Base-by-base conservation (phyloP, 495 filamentous ascomycete species). In the Entonaema liquescens region DNA sequence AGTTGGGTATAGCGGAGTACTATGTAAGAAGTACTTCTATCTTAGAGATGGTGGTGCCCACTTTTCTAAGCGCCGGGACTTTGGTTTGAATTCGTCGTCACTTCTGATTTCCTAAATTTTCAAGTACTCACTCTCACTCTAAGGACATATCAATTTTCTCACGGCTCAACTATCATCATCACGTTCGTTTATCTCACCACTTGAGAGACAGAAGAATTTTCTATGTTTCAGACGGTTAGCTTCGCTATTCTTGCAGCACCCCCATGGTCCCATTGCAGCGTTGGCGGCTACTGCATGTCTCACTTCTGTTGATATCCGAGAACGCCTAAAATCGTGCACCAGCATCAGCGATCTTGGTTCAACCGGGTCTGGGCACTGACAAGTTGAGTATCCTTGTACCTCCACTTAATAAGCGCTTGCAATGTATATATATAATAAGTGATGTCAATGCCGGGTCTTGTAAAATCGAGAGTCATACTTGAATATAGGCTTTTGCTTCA, bases 251-350 rank as follows among this genome's bases (percentile, higher is more conserved):
- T 56, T 65, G 65, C 59, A 72, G 60, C 54, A 61, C 35, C 35
- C 49, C 38, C 59, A 68, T 55, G 64, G 64, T 68, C 58, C 69
- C 72, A 72, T 74, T 58, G 50, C 69, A 72, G 62, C 63, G 69
- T 75, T 35, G 59, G 67, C 56, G 67, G 29, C 72, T 67, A 68
- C 68, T 75, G 75, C 66, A 77, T 77, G 75, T 77, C 75, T 77
- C 67, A 77, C 72, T 71, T 70, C 35, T 29, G 28, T 29, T 44
- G 56, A 31, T 19, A 53, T 50, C 67, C 62, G 47, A 60, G 36
- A 40, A 59, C 62, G 55, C 63, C 49, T 40, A 19, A 64, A 74
- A 68, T 66, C 61, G 61, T 69, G 57, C 56, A 21, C 62, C 54
- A 42, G 54, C 62, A 60, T 67, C 23, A 36, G 56, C 59, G 61